Evolutionary conservation across 306 rosid species (phyloP).

Genomic region (Datisca glomerata): DNA sequence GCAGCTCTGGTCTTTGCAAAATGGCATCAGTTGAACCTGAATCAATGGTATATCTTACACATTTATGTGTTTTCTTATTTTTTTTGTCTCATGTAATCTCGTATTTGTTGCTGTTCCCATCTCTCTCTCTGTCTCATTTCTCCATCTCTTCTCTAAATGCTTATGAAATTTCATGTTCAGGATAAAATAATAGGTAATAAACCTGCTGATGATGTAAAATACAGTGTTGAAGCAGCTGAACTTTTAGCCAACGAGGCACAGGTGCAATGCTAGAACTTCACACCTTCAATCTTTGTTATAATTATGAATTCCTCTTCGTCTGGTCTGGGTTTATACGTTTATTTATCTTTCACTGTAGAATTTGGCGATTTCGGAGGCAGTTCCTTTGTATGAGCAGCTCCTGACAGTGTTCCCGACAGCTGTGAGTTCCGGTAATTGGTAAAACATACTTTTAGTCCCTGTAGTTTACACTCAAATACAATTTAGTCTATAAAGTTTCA

Average conservation of each 20-base stretch:
- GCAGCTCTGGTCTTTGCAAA: too few relatives aligned
- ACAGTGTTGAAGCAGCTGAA: conserved; percentile 65
- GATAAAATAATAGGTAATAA: conserved; percentile 7
- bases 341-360: conserved; percentile 26
- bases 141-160: too few relatives aligned
- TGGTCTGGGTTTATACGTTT: background rate
- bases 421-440: conserved; percentile 32
- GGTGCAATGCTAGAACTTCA: conserved; percentile 22
- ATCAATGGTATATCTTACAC: too few relatives aligned
- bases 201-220: conserved; percentile 29
- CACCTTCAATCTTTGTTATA: too few relatives aligned
- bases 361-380: conserved; percentile 78
- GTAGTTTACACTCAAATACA: too few relatives aligned
- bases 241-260: conserved; percentile 53
- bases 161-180: conserved; percentile 8
- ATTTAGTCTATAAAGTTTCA: too few relatives aligned
- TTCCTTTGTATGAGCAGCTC: conserved; percentile 74
- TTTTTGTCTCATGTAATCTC: too few relatives aligned
- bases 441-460: background rate
- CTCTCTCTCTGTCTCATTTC: too few relatives aligned
- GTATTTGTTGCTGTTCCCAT: too few relatives aligned
- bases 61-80: too few relatives aligned
- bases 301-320: background rate
- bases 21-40: too few relatives aligned
- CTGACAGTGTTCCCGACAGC: conserved; percentile 70